Percentiles rank a stretch among this genome's conserved stretches.
These are phyloP conservation scores for Mortierella sp. DNA, from an alignment of 371 early-diverging fungal species.

Conservation along the genomic window DNA sequence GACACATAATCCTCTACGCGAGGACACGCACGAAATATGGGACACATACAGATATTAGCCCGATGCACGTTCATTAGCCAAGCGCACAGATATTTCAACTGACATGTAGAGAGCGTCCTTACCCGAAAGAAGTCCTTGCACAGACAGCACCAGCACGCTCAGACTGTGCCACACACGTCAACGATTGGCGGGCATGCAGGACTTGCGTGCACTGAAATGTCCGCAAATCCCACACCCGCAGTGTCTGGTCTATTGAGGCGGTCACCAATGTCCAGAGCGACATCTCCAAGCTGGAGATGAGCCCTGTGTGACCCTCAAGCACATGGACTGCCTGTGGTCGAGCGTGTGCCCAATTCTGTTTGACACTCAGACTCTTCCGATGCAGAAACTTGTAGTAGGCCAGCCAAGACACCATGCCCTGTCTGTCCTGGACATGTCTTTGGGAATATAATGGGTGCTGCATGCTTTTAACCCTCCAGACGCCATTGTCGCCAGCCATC, in stretches of 20 bases:
- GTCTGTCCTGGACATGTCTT: conserved; percentile 21
- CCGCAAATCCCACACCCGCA: conserved; percentile 48
- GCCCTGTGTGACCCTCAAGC: conserved; percentile 47
- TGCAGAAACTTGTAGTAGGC: conserved; percentile 42
- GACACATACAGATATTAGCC: not conserved
- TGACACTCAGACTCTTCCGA: conserved; percentile 11
- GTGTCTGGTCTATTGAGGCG: conserved; percentile 39
- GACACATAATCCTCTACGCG: conserved; percentile 30
- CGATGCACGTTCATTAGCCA: no score
- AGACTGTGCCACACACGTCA: conserved; percentile 46
- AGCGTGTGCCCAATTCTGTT: conserved; percentile 45
- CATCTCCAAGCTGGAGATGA: conserved; percentile 40
- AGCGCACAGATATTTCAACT: no score
- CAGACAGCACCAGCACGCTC: conserved; percentile 31
- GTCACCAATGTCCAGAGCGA: conserved; percentile 51
- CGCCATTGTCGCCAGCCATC: conserved; percentile 20
- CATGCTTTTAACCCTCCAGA: conserved; percentile 42
- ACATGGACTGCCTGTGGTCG: conserved; percentile 39
- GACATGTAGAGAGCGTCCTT: conserved; percentile 4
- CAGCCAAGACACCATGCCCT: conserved; percentile 24
- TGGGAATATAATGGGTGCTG: conserved; percentile 30
- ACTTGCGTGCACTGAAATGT: conserved; percentile 41
- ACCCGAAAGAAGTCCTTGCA: conserved; percentile 53
- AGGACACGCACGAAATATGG: not conserved
- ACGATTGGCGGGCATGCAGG: conserved; percentile 21